phyloP scores from a whole-genome alignment of 306 rosid species.

The Citrullus mucosospermus region DNA sequence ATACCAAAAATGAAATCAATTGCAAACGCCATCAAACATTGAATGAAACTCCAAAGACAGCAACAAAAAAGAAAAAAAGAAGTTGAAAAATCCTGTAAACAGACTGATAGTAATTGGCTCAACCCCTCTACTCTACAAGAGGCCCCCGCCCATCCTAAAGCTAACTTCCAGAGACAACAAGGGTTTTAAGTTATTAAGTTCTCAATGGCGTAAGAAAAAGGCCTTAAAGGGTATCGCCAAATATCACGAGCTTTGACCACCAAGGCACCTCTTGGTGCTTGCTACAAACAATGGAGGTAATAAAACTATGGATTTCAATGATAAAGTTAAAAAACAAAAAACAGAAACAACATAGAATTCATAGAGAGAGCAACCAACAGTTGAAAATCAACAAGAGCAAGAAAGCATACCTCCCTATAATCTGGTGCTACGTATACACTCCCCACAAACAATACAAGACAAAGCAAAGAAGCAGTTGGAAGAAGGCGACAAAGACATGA shows the following conservation, averaged over 20 bases:
- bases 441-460: conserved; percentile 24
- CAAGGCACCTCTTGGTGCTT: neutral
- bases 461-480: conserved; percentile 39
- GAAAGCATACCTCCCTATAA: conserved; percentile 38
- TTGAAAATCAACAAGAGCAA: neutral
- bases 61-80: neutral
- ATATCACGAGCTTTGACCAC: neutral
- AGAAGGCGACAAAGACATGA: conserved; percentile 32
- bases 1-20: neutral
- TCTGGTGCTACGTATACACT: conserved; percentile 21
- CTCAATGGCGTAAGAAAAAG: neutral
- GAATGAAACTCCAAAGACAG: neutral
- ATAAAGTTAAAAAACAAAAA: neutral
- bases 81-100: neutral
- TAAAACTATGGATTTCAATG: neutral
- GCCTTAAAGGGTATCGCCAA: neutral
- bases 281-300: neutral
- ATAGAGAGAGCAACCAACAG: neutral
- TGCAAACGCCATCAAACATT: neutral
- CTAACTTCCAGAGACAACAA: neutral
- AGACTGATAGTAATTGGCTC: neutral
- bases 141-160: neutral
- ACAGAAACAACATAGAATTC: neutral
- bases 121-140: neutral
- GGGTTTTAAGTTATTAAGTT: neutral